Conservation (phyloP, 1,284 basidiomycete genomes). For the Papiliotrema terrestris region DNA sequence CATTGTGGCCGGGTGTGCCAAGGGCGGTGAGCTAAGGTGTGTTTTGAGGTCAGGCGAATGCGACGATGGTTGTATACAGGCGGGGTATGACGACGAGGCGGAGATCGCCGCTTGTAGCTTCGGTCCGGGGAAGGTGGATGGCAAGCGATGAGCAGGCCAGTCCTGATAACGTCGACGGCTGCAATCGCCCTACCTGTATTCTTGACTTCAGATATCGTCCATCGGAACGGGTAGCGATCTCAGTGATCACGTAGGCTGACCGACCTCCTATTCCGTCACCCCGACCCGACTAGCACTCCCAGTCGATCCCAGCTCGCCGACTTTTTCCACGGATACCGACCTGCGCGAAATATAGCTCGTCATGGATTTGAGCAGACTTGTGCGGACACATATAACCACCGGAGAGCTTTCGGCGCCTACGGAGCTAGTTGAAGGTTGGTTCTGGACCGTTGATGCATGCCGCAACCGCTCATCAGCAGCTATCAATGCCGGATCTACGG, state of each 20-base stretch:
- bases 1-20: conserved; percentile 53
- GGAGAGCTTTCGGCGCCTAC: conserved; percentile 34
- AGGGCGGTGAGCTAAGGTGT: no score
- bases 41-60: no score
- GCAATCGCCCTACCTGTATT: no score
- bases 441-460: background rate
- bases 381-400: conserved; percentile 44
- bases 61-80: background rate
- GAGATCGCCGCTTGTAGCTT: background rate
- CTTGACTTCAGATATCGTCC: no score
- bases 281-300: no score
- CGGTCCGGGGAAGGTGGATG: background rate
- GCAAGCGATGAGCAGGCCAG: no score
- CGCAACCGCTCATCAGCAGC: conserved; percentile 51
- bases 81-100: background rate
- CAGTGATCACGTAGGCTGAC: no score
- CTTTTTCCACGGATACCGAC: no score
- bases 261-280: no score
- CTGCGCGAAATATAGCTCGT: background rate
- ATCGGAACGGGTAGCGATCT: no score
- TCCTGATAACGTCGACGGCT: no score
- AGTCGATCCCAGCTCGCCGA: no score
- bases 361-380: conserved; percentile 37
- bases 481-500: conserved; percentile 59
- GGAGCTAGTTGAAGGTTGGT: conserved; percentile 40